Evolutionary conservation across 345 rosid species (phyloP).

Genomic region (Dipteronia sinensis): DNA sequence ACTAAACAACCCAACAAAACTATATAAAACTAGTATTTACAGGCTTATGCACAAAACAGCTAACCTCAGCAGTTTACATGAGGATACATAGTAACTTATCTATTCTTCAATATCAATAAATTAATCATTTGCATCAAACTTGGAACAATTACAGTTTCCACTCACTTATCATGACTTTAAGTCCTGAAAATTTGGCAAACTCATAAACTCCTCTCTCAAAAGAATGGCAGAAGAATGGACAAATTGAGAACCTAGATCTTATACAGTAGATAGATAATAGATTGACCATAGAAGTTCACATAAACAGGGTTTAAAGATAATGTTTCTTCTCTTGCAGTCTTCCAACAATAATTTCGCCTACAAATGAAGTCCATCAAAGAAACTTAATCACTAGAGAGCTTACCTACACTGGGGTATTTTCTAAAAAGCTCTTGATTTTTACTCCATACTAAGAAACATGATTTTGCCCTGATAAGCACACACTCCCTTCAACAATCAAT

Average conservation of each 20-base stretch:
- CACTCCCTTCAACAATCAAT: no score
- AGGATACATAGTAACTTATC: not conserved
- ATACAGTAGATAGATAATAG: not conserved
- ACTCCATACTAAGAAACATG: not conserved
- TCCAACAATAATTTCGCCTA: not conserved
- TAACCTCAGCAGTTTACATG: not conserved
- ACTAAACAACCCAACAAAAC: not conserved
- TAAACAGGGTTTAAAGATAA: not conserved
- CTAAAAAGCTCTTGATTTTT: not conserved
- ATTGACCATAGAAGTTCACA: not conserved
- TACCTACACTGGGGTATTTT: not conserved
- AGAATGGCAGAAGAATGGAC: not conserved
- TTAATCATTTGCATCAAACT: not conserved
- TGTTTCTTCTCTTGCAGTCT: conserved; percentile 2
- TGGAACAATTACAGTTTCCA: not conserved
- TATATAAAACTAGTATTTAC: not conserved
- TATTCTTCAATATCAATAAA: not conserved
- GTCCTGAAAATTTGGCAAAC: conserved; percentile 4
- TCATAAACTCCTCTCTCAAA: not conserved
- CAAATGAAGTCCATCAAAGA: not conserved
- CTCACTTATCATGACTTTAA: not conserved
- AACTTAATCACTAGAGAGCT: not conserved
- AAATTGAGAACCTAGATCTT: not conserved
- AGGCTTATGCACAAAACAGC: not conserved
- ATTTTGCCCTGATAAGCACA: not conserved